Evolutionary conservation across 148 eudicot genomes (phyloP), one percentile per base, ranked within the genome.

Genomic region (Silene conica): DNA sequence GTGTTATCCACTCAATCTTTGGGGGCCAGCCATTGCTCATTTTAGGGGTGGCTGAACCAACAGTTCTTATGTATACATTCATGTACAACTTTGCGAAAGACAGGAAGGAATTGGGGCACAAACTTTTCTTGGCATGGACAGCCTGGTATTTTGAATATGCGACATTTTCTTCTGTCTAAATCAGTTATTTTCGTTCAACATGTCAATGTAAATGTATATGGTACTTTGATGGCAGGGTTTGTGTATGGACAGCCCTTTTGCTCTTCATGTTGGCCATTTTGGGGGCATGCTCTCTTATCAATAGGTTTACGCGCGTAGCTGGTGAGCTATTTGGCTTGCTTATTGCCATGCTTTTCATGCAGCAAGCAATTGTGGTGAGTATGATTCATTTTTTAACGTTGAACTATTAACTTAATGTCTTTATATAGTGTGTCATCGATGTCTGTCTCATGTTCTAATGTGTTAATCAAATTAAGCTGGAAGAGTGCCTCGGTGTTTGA

Each of bases 311-410:
- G 0, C 97, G 99, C 19, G 66, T 96, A 71, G 97, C 99, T 80
- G 99, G 99, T 79, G 99, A 96, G 85, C 80, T 92, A 54, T 96
- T 96, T 19, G 99, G 99, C 25, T 88, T 96, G 72, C 92, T 96
- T 21, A 96, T 96, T 73, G 99, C 95, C 26, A 96, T 92, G 97
- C 97, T 96, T 73, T 96, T 96, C 85, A 92, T 96, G 97, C 99
- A 96, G 84, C 89, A 96, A 84, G 99, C 99, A 63, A 86, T 96
- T 70, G 87, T 88, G 78, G 96, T 91, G 83, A 91, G 93, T 80
- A 67, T 72, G 54, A 66, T 70, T 15, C 26, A 26, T 31, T 21
- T 46, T 45, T 63, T 55, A 26, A 28, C 21, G 34, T 64, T 26
- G 69, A 8, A 52, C 64, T 48, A 21, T 55, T 50, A 12, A 50